These are phyloP conservation scores for Maudiozyma saulgeensis DNA, from an alignment of 805 yeast genomes.

Conservation along the genomic window DNA sequence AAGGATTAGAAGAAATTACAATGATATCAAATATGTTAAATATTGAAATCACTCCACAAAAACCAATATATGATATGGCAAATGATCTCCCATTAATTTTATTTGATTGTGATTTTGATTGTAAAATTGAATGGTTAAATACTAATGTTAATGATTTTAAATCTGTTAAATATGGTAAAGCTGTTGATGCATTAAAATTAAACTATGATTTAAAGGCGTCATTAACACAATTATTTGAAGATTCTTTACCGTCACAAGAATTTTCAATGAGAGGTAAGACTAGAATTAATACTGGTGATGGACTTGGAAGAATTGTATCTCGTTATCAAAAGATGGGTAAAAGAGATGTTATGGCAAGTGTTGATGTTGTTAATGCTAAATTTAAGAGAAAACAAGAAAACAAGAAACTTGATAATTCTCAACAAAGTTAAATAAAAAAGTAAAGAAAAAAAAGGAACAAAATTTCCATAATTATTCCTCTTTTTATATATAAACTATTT, in stretches of 20 bases:
- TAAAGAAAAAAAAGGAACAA: neutral
- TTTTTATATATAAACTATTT: too few relatives aligned
- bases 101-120: conserved; percentile 72
- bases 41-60: conserved; percentile 44
- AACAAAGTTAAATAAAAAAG: conserved; percentile 38
- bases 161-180: conserved; percentile 33
- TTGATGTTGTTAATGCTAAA: conserved; percentile 59
- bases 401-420: conserved; percentile 40
- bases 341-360: conserved; percentile 52
- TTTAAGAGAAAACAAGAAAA: conserved; percentile 28
- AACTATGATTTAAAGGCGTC: conserved; percentile 50
- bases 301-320: conserved; percentile 51
- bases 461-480: too few relatives aligned
- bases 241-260: conserved; percentile 19
- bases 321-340: conserved; percentile 48
- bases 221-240: conserved; percentile 42
- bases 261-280: conserved; percentile 21
- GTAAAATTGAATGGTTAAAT: conserved; percentile 54
- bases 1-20: conserved; percentile 52
- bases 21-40: conserved; percentile 54
- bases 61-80: conserved; percentile 84
- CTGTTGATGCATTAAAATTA: conserved; percentile 42
- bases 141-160: conserved; percentile 29
- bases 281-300: conserved; percentile 64
- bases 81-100: conserved; percentile 78